Evolutionary conservation across 768 basidiomycete genomes (phyloP).

Genomic region (Suillus discolor): DNA sequence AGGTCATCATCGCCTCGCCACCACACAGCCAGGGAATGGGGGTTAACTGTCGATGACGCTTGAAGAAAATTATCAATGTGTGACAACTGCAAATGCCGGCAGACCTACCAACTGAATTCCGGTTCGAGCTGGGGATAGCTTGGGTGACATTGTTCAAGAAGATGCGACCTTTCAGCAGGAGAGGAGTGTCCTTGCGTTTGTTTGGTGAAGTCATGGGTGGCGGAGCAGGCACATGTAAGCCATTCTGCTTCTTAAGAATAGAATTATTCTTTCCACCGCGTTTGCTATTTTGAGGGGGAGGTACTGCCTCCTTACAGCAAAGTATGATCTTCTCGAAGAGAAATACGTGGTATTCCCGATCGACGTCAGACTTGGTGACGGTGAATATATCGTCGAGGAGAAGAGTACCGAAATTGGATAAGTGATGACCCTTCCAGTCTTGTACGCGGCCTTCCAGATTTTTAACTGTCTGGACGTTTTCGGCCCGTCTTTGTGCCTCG

Average conservation of each 20-base stretch:
- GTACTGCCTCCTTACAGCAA: conserved; percentile 91
- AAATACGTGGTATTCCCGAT: conserved; percentile 98
- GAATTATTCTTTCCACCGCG: conserved; percentile 85
- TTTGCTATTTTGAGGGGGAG: conserved; percentile 57
- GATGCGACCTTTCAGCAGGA: conserved; percentile 93
- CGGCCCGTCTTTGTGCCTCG: conserved; percentile 88
- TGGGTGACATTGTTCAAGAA: conserved; percentile 95
- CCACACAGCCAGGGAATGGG: conserved; percentile 86
- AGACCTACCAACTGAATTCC: conserved; percentile 60
- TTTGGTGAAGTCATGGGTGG: conserved; percentile 52
- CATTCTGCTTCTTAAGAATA: conserved; percentile 81
- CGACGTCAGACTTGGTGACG: conserved; percentile 94
- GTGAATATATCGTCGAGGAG: conserved; percentile 94
- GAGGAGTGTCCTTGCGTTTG: conserved; percentile 76
- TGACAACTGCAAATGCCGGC: background rate
- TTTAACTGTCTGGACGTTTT: conserved; percentile 90
- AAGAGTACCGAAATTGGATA: conserved; percentile 92
- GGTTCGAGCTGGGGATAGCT: conserved; percentile 63
- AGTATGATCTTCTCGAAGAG: conserved; percentile 98
- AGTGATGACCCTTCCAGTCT: conserved; percentile 99
- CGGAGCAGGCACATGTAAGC: conserved; percentile 48
- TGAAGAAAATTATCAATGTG: conserved; percentile 7
- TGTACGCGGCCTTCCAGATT: conserved; percentile 86
- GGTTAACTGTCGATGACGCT: conserved; percentile 54
- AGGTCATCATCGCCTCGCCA: conserved; percentile 94